Base-by-base conservation (phyloP, 2,329 filamentous ascomycete genomes). In the Davidsoniella virescens region DNA sequence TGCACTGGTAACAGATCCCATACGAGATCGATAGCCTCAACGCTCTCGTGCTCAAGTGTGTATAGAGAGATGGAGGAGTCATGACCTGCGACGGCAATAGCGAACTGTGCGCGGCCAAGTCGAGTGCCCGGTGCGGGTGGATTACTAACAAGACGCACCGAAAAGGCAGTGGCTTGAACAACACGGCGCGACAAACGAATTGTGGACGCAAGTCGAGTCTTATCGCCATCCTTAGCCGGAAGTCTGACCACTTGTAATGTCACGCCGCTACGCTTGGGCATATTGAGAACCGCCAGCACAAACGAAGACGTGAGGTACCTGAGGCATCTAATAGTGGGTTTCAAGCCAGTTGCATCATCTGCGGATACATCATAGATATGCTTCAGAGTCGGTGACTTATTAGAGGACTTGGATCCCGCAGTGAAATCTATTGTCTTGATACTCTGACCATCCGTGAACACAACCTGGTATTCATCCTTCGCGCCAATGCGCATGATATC, bases 21-120 rank as follows among this genome's bases (percentile, higher is more conserved):
- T 41, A 80, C 63, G 36, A 80, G 62, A 39, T 72, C 69, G 44
- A 76, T 62, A 7, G 63, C 62, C 18, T 62, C 62, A 29, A 68
- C 62, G 16, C 64, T 61, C 52, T 69, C 69, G 60, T 86, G 84
- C 56, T 93, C 83, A 52, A 94, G 67, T 0, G 85, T 88, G 63
- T 81, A 83, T 25, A 94, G 67, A 4, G 76, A 77, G 56, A 94
- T 80, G 9, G 85, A 87, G 54, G 80, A 78, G 62, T 93, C 84
- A 57, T 84, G 82, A 7, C 82, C 82, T 2, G 84, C 84, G 12
- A 93, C 78, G 5, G 87, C 88, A 56, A 94, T 72, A 44, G 83
- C 75, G 56, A 87, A 83, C 64, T 95, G 87, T 44, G 80, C 76
- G 53, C 83, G 78, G 48, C 75, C 76, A 47, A 77, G 64, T 45